Evolutionary conservation across 306 rosid species (phyloP).

Genomic region (Inga leiocalycina): DNA sequence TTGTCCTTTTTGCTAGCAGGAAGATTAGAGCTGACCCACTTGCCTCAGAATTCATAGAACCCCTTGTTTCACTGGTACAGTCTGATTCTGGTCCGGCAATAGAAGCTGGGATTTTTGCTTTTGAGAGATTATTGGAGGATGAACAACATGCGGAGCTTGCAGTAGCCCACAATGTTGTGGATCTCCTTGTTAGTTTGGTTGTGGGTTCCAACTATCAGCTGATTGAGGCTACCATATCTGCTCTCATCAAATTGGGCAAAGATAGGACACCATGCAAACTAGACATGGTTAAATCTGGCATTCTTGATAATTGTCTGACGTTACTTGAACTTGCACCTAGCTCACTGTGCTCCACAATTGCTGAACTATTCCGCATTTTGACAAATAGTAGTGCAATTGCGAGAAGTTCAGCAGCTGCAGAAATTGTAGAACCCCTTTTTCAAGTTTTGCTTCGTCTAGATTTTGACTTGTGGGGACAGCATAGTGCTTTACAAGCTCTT

Average conservation of each 20-base stretch:
- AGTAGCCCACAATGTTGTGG: conserved; percentile 67
- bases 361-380: conserved; percentile 90
- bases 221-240: conserved; percentile 74
- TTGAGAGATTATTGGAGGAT: conserved; percentile 87
- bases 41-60: conserved; percentile 74
- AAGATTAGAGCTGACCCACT: conserved; percentile 76
- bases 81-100: conserved; percentile 62
- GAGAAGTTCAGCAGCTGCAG: conserved; percentile 86
- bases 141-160: conserved; percentile 87
- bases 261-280: conserved; percentile 82
- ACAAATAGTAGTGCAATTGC: conserved; percentile 92
- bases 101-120: conserved; percentile 88
- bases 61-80: conserved; percentile 78
- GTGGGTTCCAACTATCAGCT: conserved; percentile 78
- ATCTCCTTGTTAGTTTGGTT: conserved; percentile 84
- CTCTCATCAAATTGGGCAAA: conserved; percentile 88
- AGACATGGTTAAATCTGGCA: conserved; percentile 86
- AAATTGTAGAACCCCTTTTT: conserved; percentile 94
- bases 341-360: conserved; percentile 89
- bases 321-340: conserved; percentile 79
- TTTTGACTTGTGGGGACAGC: conserved; percentile 95
- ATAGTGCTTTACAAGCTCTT: conserved; percentile 96
- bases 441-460: conserved; percentile 80
- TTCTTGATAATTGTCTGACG: conserved; percentile 76
- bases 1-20: conserved; percentile 61